Evolutionary conservation across 2,329 filamentous ascomycete species (phyloP).

Genomic region (Acrocalymma vagum): DNA sequence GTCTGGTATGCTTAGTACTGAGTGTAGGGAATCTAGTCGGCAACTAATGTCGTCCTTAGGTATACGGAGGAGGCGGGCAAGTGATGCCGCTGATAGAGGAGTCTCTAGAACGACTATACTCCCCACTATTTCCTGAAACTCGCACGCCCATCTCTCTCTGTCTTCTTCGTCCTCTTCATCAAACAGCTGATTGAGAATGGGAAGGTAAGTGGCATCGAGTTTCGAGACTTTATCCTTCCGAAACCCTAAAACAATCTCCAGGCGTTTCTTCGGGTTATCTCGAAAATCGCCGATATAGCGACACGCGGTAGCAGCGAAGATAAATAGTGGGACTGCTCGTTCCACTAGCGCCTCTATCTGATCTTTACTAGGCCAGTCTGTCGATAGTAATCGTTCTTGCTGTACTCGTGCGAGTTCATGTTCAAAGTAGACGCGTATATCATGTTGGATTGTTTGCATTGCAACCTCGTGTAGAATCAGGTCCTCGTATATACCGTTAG

Average conservation of each 20-base stretch:
- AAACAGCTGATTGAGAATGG: constrained; percentile 12
- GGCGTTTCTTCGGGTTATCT: constrained; percentile 8
- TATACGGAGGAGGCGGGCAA: constrained; percentile 13
- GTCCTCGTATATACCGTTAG: constrained; percentile 10
- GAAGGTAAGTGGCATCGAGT: constrained; percentile 11
- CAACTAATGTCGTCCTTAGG: constrained; percentile 9
- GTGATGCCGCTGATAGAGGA: constrained; percentile 18
- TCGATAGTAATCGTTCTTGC: too few relatives aligned
- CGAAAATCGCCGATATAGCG: constrained; percentile 13
- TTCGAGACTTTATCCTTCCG: neutral
- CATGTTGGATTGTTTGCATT: constrained; percentile 4
- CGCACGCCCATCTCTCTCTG: neutral
- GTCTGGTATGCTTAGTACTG: constrained; percentile 19
- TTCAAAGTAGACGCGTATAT: constrained; percentile 8
- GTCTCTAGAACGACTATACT: constrained; percentile 14
- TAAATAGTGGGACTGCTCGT: constrained; percentile 37
- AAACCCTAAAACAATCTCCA: constrained; percentile 2
- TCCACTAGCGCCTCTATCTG: constrained; percentile 25
- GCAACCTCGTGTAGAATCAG: constrained; percentile 12
- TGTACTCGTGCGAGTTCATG: constrained; percentile 6
- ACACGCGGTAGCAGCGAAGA: constrained; percentile 30
- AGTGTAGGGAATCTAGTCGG: constrained; percentile 19
- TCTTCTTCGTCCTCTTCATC: constrained; percentile 7
- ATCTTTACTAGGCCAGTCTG: constrained; percentile 25
- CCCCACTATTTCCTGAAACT: constrained; percentile 17